These are phyloP conservation scores for Ulota crispa DNA, from an alignment of 225 moss, liverwort and hornwort species.

Conservation along the genomic window DNA sequence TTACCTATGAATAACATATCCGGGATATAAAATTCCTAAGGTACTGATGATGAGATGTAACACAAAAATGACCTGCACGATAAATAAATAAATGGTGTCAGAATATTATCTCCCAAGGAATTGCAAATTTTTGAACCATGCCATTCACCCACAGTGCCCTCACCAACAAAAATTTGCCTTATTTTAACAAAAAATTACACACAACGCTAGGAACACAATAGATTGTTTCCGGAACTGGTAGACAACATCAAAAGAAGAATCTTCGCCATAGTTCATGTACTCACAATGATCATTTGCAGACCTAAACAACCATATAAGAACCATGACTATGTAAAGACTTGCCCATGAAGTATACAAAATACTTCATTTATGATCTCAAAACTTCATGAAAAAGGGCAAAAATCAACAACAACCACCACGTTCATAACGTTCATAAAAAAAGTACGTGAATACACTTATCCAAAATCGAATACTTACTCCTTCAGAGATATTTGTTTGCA, in stretches of 20 bases:
- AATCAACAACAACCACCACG: too few relatives aligned
- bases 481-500: constrained; percentile 45
- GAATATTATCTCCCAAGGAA: background rate
- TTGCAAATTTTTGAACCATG: background rate
- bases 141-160: background rate
- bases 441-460: too few relatives aligned
- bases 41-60: constrained; percentile 68
- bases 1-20: constrained; percentile 85
- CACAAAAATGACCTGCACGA: constrained; percentile 56
- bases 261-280: background rate
- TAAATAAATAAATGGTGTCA: background rate
- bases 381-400: background rate
- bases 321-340: background rate
- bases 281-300: background rate
- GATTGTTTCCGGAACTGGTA: background rate
- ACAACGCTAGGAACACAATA: background rate
- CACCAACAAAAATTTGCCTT: background rate
- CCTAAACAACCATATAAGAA: background rate
- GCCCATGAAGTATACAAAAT: background rate
- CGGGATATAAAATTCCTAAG: constrained; percentile 73
- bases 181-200: background rate
- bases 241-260: background rate
- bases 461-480: constrained; percentile 43
- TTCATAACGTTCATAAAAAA: background rate
- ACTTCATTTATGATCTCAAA: background rate